Evolutionary conservation across 1,284 basidiomycete species (phyloP).

Genomic region (Vanrija sp.): DNA sequence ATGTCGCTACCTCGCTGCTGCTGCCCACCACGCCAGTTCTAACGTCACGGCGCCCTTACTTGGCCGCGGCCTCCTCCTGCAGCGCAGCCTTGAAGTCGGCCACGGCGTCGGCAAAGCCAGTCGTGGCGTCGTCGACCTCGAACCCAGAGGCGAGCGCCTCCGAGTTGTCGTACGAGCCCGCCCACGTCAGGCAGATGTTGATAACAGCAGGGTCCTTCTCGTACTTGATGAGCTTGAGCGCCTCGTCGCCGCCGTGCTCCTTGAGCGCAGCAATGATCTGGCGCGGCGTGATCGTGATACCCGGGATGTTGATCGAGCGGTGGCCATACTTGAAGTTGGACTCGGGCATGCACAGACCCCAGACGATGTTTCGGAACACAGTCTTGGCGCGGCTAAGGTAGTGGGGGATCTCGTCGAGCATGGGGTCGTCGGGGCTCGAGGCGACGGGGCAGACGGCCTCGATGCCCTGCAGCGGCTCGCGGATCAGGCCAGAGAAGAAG

Average conservation of each 20-base stretch:
- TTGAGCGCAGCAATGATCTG: slow-evolving; percentile 46
- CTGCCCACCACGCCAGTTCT: not conserved
- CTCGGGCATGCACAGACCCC: slow-evolving; percentile 44
- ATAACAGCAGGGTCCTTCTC: slow-evolving; percentile 45
- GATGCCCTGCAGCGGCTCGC: slow-evolving; percentile 60
- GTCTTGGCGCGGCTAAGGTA: slow-evolving; percentile 59
- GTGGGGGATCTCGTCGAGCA: slow-evolving; percentile 52
- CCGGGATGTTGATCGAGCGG: slow-evolving; percentile 48
- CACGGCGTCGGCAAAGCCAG: slow-evolving; percentile 45
- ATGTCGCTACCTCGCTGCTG: too few species aligned
- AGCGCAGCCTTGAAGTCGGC: slow-evolving; percentile 46
- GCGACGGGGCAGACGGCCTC: slow-evolving; percentile 57
- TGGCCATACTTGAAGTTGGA: slow-evolving; percentile 31
- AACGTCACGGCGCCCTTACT: not conserved
- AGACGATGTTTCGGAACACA: slow-evolving; percentile 49
- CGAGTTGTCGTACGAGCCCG: slow-evolving; percentile 44
- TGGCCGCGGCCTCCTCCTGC: slow-evolving; percentile 1
- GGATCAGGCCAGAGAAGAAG: slow-evolving; percentile 62
- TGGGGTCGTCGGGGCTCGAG: slow-evolving; percentile 31
- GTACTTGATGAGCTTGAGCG: slow-evolving; percentile 44
- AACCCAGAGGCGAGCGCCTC: slow-evolving; percentile 40
- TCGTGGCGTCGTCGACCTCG: slow-evolving; percentile 41
- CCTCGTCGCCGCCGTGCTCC: slow-evolving; percentile 41
- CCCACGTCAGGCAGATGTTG: slow-evolving; percentile 48
- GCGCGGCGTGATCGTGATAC: slow-evolving; percentile 46